Evolutionary conservation across 768 basidiomycete species (phyloP), one percentile per base, ranked within the genome.

Genomic region (Hemileccinum rubropunctum): DNA sequence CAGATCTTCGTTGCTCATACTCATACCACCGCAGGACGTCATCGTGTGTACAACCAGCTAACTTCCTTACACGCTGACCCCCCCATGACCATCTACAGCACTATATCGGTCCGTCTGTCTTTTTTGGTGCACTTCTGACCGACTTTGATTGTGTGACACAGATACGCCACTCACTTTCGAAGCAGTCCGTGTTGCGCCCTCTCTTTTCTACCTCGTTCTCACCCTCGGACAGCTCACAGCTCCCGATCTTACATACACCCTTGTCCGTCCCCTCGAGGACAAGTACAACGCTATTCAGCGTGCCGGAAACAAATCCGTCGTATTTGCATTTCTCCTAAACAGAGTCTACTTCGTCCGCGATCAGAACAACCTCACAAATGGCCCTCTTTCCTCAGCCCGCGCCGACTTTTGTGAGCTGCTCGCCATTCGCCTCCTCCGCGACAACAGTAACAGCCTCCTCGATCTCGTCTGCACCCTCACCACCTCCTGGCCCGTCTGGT

Each of bases 371-470:
- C 71, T 92, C 53, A 77, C 83, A 9, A 86, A 86, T 21, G 71
- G 80, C 51, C 70, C 86, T 1, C 64, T 97, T 26, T 93, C 88
- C 1, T 69, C 74, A 10, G 82, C 91, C 1, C 79, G 95, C 32
- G 93, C 92, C 1, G 71, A 76, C 33, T 78, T 98, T 21, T 98
- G 95, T 67, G 95, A 98, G 69, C 83, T 95, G 34, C 77, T 98
- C 11, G 95, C 95, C 2, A 89, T 84, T 23, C 79, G 88, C 28
- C 76, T 83, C 6, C 79, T 95, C 52, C 81, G 89, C 53, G 80
- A 83, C 61, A 82, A 85, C 51, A 86, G 81, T 15, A 77, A 83
- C 45, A 81, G 78, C 60, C 72, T 84, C 66, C 76, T 92, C 42
- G 78, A 83, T 44, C 77, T 93, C 30, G 82, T 82, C 0, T 69